Base-by-base conservation (phyloP, 805 yeast genomes). In the Candida broadrunensis region DNA sequence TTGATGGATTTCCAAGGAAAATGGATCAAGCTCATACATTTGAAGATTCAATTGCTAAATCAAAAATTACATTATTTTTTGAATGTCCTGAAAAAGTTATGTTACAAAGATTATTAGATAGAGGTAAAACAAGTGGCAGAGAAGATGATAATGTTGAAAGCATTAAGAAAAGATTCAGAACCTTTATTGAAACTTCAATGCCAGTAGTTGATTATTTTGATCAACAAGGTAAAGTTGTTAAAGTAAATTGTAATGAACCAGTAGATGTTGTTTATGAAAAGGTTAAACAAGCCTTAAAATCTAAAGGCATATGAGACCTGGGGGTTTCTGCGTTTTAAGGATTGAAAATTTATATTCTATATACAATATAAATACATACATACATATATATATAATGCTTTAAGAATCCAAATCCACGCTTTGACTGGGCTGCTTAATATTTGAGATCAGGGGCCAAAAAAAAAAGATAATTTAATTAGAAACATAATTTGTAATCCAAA, bases 11-110 rank as follows among this genome's bases (percentile, higher is more conserved):
- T 77, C 99, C 99, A 36, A 79, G 98, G 61, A 88, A 90, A 61
- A 91, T 93, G 97, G 98, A 93, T 65, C 99, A 91, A 70, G 98
- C 98, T 0, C 44, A 85, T 31, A 85, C 91, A n/a, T 91, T 91
- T 60, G 98, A 91, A 67, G 80, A 85, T 30, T 70, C 79, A 57
- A 61, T 81, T 52, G 93, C 81, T 54, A 83, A 74, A 61, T 83
- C 87, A 47, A 71, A 80, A 19, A 78, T 84, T 63, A 80, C 86
- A 2, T 68, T 86, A 32, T 86, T 83, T 64, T 86, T 86, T 55
- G 89, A 85, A 49, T 86, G 95, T 61, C 87, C 91, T 1, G 93
- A 85, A 61, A 57, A 67, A 31, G 85, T 88, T 40, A 90, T 91
- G 97, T 72, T 89, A 50, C 67, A 77, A 49, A 81, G 99, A 61